Conservation (phyloP, 257 asterid genomes). For the Solanum gracilifrons region DNA sequence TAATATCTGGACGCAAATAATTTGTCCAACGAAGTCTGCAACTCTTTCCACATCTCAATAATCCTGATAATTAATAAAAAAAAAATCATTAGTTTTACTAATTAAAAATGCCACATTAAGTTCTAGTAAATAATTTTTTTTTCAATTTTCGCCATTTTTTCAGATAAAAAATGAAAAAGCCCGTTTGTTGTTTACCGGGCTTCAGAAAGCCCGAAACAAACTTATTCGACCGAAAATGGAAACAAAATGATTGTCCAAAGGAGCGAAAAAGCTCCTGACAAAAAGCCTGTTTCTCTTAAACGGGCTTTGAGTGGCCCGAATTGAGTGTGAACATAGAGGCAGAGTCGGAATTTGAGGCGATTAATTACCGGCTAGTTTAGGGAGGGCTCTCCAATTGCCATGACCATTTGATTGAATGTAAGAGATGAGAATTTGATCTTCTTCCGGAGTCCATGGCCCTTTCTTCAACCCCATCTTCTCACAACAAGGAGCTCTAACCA, state of each 20-base stretch:
- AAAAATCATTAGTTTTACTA: neutral
- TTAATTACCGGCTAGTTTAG: conserved; percentile 58
- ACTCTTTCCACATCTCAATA: conserved; percentile 58
- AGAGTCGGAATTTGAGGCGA: neutral
- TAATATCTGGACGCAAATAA: conserved; percentile 47
- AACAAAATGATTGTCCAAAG: neutral
- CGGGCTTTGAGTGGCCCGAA: neutral
- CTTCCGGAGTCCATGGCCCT: conserved; percentile 80
- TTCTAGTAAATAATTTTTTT: too few species aligned
- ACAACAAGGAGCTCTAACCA: conserved; percentile 95
- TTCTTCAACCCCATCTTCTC: conserved; percentile 67
- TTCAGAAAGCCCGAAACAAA: neutral
- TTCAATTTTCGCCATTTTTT: too few species aligned
- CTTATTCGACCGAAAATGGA: neutral
- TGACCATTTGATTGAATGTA: conserved; percentile 47
- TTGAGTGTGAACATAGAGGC: rapidly evolving
- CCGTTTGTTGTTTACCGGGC: neutral
- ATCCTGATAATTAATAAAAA: conserved; percentile 15
- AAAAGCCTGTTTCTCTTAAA: neutral
- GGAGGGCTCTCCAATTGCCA: conserved; percentile 82
- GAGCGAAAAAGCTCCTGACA: neutral
- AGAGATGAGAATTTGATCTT: conserved; percentile 43
- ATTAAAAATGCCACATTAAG: neutral
- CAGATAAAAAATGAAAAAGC: neutral
- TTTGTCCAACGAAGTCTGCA: conserved; percentile 52